These are phyloP conservation scores for Saccharomyces hybrid DNA, from an alignment of 1,139 yeast species.

Conservation along the genomic window DNA sequence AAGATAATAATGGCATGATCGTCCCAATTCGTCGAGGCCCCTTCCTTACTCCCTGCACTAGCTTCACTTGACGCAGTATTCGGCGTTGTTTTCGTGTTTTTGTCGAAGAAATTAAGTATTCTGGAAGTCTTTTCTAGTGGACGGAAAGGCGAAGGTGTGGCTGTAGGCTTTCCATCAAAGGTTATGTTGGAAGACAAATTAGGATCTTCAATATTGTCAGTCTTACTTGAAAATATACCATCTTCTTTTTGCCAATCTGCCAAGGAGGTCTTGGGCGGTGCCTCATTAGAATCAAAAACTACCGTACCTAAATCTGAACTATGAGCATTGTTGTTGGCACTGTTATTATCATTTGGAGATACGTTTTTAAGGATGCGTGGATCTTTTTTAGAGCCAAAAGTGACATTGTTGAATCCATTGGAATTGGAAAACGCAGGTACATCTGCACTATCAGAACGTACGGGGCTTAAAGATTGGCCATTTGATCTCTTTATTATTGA, in stretches of 20 bases:
- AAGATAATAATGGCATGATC: slow-evolving; percentile 71
- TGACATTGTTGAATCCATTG: slow-evolving; percentile 30
- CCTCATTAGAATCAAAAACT: slow-evolving; percentile 19
- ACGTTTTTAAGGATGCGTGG: slow-evolving; percentile 10
- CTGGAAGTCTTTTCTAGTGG: not conserved
- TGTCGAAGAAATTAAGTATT: not conserved
- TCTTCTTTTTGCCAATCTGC: slow-evolving; percentile 5
- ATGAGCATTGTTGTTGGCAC: slow-evolving; percentile 21
- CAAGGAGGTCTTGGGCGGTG: slow-evolving; percentile 3
- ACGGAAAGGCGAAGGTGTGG: not conserved
- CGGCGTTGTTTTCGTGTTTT: not conserved
- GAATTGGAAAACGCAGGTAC: not conserved
- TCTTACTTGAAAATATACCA: not conserved
- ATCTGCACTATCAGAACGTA: slow-evolving; percentile 3
- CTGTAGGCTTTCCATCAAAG: not conserved
- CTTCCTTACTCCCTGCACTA: slow-evolving; percentile 10
- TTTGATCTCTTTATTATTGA: slow-evolving; percentile 16
- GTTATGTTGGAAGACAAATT: not conserved
- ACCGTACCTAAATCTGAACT: slow-evolving; percentile 26
- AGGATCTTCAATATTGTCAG: not conserved
- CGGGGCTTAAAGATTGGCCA: slow-evolving; percentile 5
- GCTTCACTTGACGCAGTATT: slow-evolving; percentile 4
- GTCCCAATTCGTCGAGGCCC: slow-evolving; percentile 7
- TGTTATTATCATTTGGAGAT: slow-evolving; percentile 2
- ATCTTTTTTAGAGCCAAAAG: slow-evolving; percentile 35